Evolutionary conservation across 2,329 filamentous ascomycete genomes (phyloP).

Genomic region (Torrubiella hemipterigena): DNA sequence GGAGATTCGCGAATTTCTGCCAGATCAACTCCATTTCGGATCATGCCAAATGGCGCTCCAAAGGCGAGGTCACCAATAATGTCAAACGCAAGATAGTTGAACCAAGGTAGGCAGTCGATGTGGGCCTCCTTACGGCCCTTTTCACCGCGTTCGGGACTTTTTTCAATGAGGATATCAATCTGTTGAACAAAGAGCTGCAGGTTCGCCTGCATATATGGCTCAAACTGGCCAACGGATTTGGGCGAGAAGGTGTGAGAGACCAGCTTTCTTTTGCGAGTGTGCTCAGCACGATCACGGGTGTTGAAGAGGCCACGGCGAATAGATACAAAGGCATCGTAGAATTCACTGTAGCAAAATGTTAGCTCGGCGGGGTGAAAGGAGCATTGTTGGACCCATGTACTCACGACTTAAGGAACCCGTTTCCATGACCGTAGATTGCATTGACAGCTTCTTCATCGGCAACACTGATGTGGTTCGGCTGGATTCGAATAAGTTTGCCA

Average conservation of each 20-base stretch:
- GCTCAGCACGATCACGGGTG: slow-evolving; percentile 68
- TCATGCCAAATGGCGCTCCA: slow-evolving; percentile 50
- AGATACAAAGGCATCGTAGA: slow-evolving; percentile 85
- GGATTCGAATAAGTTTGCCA: slow-evolving; percentile 71
- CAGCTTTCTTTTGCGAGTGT: slow-evolving; percentile 81
- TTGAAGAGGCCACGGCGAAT: slow-evolving; percentile 83
- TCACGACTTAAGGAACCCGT: slow-evolving; percentile 61
- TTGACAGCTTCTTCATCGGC: slow-evolving; percentile 70
- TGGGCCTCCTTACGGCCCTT: slow-evolving; percentile 50
- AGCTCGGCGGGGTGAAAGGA: background rate
- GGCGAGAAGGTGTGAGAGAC: slow-evolving; percentile 77
- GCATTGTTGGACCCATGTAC: slow-evolving; percentile 10
- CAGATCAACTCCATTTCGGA: slow-evolving; percentile 61
- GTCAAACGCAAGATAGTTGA: slow-evolving; percentile 41
- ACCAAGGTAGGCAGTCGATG: slow-evolving; percentile 70
- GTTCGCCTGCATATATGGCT: slow-evolving; percentile 78
- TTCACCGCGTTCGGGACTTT: slow-evolving; percentile 30
- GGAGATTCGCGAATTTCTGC: slow-evolving; percentile 58
- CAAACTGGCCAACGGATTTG: slow-evolving; percentile 73
- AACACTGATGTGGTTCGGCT: slow-evolving; percentile 74
- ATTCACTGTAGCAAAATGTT: slow-evolving; percentile 42
- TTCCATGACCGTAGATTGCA: slow-evolving; percentile 67
- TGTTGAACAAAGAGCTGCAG: slow-evolving; percentile 60
- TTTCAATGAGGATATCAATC: slow-evolving; percentile 51
- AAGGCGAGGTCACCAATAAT: slow-evolving; percentile 38